Evolutionary conservation across 352 stramenopile genomes (phyloP).

Genomic region (Phytopythium helicoides): DNA sequence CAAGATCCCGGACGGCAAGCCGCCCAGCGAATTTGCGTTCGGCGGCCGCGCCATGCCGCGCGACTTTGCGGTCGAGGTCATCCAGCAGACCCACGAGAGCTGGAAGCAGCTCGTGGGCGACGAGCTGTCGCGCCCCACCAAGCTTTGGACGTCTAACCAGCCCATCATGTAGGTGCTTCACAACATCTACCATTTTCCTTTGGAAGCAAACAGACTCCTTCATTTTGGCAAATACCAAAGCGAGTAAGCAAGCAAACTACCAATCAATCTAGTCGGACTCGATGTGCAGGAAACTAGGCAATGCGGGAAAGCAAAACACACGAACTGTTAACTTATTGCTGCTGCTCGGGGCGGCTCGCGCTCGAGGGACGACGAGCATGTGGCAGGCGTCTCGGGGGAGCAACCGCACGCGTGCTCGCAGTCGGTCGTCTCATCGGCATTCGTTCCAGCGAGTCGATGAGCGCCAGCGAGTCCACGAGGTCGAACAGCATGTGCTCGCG

Average conservation of each 20-base stretch:
- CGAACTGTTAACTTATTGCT: constrained; percentile 7
- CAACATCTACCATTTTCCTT: background rate
- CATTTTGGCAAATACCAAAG: background rate
- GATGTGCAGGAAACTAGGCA: no score
- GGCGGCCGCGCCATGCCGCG: constrained; percentile 89
- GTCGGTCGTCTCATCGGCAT: no score
- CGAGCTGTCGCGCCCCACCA: constrained; percentile 38
- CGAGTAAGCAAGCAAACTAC: no score
- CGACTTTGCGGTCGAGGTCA: constrained; percentile 90
- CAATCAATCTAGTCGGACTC: no score
- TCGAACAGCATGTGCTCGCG: constrained; percentile 3
- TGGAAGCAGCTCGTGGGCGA: constrained; percentile 82
- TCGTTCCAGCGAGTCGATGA: constrained; percentile 5
- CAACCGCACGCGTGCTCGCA: background rate
- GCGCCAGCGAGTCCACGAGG: constrained; percentile 5
- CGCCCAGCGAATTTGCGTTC: constrained; percentile 98
- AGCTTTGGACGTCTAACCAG: constrained; percentile 65
- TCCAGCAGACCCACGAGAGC: constrained; percentile 86
- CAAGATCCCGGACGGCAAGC: constrained; percentile 99
- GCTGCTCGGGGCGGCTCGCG: background rate
- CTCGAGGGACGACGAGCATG: background rate
- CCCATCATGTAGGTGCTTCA: constrained; percentile 14
- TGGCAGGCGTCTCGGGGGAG: no score
- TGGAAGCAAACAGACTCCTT: background rate
- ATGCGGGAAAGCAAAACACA: background rate